Evolutionary conservation across 306 rosid genomes (phyloP), one percentile per base, ranked within the genome.

Genomic region (Corylus heterophylla): DNA sequence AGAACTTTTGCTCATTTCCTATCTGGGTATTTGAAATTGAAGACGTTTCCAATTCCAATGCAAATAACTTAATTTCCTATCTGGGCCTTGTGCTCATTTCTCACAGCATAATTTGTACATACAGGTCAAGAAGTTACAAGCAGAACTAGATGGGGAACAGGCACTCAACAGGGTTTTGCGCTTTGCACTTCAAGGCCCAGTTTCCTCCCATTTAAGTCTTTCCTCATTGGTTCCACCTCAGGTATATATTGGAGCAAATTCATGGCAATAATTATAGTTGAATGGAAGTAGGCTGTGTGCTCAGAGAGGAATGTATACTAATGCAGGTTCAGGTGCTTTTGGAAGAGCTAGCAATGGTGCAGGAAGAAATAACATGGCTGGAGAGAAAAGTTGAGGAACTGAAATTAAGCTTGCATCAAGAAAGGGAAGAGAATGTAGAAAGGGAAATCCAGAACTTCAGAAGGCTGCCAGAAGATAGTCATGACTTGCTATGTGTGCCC

Each of bases 371-470:
- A 64, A 62, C 75, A 39, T 58, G 76, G 85, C 83, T 95, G 18
- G 99, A 91, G 85, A 86, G 87, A 76, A 91, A 82, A 89, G 87
- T 91, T 44, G 88, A 90, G 80, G 96, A 89, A 79, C 87, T 95
- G 76, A 87, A 86, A 78, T 75, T 84, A 66, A 70, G 68, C 74
- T 67, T 91, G 82, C 74, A 73, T 85, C 79, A 78, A 17, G 94
- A 93, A 78, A 93, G 90, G 71, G 82, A 79, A 59, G 87, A 88
- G 47, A 84, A 62, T 27, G 82, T 10, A 62, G 94, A 89, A 48
- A 80, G 80, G 83, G 91, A 89, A 74, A 69, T 83, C 63, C 87
- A 81, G 69, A 74, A 62, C 18, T 77, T 78, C 25, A 64, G 79
- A 80, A 83, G 82, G 67, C 64, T 75, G 3, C 76, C 83, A 79